These are phyloP conservation scores for Gamsiella multidivaricata DNA, from an alignment of 192 early-diverging fungal genomes.

Conservation along the genomic window DNA sequence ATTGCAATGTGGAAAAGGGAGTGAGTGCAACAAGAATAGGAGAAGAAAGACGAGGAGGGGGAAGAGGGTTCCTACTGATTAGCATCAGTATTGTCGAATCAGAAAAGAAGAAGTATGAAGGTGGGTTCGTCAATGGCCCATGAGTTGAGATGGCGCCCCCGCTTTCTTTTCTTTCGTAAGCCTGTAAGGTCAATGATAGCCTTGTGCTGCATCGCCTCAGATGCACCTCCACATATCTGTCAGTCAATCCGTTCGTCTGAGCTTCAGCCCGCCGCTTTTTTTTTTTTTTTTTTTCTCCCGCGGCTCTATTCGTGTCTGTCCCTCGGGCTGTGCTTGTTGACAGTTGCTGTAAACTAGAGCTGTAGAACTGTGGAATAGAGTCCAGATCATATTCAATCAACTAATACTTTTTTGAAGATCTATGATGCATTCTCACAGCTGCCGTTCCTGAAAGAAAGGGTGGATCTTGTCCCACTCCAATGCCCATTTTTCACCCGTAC, in stretches of 20 bases:
- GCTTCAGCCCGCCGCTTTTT: no score
- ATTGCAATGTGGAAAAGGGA: background rate
- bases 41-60: background rate
- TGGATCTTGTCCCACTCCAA: slow-evolving; percentile 33
- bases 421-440: no score
- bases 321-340: background rate
- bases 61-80: no score
- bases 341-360: background rate
- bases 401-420: no score
- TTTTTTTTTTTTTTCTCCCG: background rate
- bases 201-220: background rate
- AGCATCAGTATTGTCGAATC: no score
- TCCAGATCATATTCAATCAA: no score
- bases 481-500: slow-evolving; percentile 48
- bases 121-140: background rate
- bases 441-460: slow-evolving; percentile 25
- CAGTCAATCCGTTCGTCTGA: no score
- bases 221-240: no score
- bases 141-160: no score
- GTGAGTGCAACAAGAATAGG: background rate
- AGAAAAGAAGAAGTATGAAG: background rate
- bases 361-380: background rate
- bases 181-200: no score
- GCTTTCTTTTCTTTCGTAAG: slow-evolving; percentile 9
- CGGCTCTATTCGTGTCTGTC: background rate